Conservation (phyloP, 805 yeast species). For the Pachysolen tannophilus region DNA sequence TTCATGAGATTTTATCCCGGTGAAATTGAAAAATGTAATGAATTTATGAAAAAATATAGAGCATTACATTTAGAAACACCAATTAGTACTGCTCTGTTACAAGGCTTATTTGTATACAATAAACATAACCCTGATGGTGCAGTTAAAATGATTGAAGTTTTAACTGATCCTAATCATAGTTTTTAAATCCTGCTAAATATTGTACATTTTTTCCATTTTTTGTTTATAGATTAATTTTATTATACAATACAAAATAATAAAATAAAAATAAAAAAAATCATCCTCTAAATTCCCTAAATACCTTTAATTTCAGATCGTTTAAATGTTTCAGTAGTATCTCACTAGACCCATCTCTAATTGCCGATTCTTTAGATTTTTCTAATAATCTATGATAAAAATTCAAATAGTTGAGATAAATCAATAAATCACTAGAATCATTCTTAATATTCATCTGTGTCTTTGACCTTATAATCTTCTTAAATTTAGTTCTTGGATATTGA, state of each 20-base stretch:
- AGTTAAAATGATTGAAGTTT: conserved; percentile 48
- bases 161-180: conserved; percentile 23
- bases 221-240: too few species aligned
- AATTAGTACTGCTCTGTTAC: conserved; percentile 89
- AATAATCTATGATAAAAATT: conserved; percentile 36
- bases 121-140: conserved; percentile 79
- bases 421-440: conserved; percentile 32
- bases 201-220: neutral
- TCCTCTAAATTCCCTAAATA: conserved; percentile 31
- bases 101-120: conserved; percentile 90
- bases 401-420: conserved; percentile 39
- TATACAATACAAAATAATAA: too few species aligned
- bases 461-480: conserved; percentile 17
- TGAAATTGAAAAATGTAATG: conserved; percentile 44
- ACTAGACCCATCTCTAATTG: conserved; percentile 32
- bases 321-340: conserved; percentile 35
- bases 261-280: conserved; percentile 12
- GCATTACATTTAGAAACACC: conserved; percentile 36
- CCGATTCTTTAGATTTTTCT: conserved; percentile 28
- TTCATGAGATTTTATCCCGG: conserved; percentile 78
- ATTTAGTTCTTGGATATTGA: conserved; percentile 11
- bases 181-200: conserved; percentile 9
- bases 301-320: conserved; percentile 23
- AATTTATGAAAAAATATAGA: conserved; percentile 37
- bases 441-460: conserved; percentile 18